These are phyloP conservation scores for Ceratocystis huliohia DNA, from an alignment of 2,329 filamentous ascomycete species.

Conservation along the genomic window DNA sequence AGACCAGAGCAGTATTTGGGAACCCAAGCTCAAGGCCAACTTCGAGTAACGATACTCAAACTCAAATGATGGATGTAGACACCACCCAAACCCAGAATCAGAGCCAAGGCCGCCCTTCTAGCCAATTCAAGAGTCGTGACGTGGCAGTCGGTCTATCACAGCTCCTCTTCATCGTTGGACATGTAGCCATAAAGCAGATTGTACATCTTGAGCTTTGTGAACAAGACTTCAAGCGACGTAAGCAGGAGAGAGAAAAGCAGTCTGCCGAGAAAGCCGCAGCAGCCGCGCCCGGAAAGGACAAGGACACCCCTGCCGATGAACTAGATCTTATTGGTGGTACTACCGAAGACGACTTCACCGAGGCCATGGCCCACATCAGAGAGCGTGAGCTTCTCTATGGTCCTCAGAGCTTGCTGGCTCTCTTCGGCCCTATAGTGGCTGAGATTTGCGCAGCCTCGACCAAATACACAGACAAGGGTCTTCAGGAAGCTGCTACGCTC, in stretches of 20 bases:
- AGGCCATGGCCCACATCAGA: conserved; percentile 71
- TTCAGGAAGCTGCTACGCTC: conserved; percentile 85
- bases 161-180: conserved; percentile 85
- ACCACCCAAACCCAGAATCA: conserved; percentile 24
- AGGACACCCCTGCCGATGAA: conserved; percentile 65
- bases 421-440: conserved; percentile 80
- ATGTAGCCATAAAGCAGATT: conserved; percentile 97
- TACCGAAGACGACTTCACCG: conserved; percentile 83
- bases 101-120: conserved; percentile 34
- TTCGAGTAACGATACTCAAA: conserved; percentile 28
- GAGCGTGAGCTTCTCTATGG: conserved; percentile 76
- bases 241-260: conserved; percentile 73
- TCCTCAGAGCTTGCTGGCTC: conserved; percentile 67
- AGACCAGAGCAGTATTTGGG: conserved; percentile 69
- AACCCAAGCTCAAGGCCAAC: conserved; percentile 28
- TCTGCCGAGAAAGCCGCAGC: conserved; percentile 34
- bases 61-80: conserved; percentile 25
- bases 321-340: conserved; percentile 94
- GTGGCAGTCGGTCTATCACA: conserved; percentile 71
- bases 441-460: conserved; percentile 95
- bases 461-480: conserved; percentile 72
- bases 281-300: conserved; percentile 35
- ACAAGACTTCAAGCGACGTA: conserved; percentile 91
- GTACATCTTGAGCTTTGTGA: conserved; percentile 97
- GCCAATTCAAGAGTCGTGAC: conserved; percentile 34